These are phyloP conservation scores for Talaromyces adpressus DNA, from an alignment of 495 filamentous ascomycete genomes.

Conservation along the genomic window DNA sequence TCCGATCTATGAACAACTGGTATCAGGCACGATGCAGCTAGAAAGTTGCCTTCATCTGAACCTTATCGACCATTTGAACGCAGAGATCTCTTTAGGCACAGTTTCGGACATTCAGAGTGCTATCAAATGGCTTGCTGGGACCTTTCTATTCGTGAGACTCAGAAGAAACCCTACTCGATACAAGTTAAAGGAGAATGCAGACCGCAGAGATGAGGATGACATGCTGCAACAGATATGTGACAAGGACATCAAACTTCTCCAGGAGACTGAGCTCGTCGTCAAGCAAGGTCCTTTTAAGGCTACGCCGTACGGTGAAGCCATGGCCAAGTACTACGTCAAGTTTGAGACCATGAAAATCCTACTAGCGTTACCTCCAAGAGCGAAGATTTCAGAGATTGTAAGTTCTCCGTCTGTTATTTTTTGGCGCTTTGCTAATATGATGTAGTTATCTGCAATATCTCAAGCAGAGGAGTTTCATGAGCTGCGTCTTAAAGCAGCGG, in stretches of 20 bases:
- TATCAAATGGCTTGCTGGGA: conserved; percentile 75
- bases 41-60: conserved; percentile 87
- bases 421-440: conserved; percentile 23
- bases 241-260: conserved; percentile 65
- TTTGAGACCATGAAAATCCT: conserved; percentile 83
- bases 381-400: conserved; percentile 66
- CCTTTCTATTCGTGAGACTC: conserved; percentile 81
- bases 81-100: conserved; percentile 82
- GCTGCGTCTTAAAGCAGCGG: conserved; percentile 63
- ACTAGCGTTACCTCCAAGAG: conserved; percentile 52
- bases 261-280: conserved; percentile 53
- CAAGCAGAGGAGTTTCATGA: conserved; percentile 76
- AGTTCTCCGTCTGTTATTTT: conserved; percentile 19
- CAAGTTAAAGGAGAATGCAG: conserved; percentile 54
- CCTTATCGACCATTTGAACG: conserved; percentile 89
- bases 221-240: conserved; percentile 74
- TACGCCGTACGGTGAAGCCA: conserved; percentile 78
- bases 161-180: conserved; percentile 76
- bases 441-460: conserved; percentile 55
- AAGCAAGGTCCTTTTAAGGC: conserved; percentile 44
- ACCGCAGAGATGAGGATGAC: conserved; percentile 52
- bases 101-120: conserved; percentile 65
- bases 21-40: conserved; percentile 72
- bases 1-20: conserved; percentile 70
- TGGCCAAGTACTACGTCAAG: conserved; percentile 90